Evolutionary conservation across 75 land plant species (phyloP), one percentile per base, ranked within the genome.

Genomic region (Azolla pinnata): DNA sequence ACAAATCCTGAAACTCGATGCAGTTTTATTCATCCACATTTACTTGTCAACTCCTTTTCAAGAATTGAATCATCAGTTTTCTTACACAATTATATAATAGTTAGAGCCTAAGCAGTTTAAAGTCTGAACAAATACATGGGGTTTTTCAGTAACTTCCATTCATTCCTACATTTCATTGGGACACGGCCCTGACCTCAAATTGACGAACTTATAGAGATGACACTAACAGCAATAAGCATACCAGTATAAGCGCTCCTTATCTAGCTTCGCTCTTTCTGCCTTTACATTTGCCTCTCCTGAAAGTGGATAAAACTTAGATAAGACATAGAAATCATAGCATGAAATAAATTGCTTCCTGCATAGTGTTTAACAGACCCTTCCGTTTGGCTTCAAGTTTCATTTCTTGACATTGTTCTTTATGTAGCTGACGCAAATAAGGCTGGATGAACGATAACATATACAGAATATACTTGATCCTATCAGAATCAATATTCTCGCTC

Each of bases 21-120:
- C 82, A 20, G 81, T 66, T 63, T 85, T 85, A 25, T 79, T 76
- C 63, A 76, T 72, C 84, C 82, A 81, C 25, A 81, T 85, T 72
- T 78, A 69, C 64, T 79, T 85, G 52, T 73, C 70, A 23, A 81
- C 88, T 76, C 42, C 67, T 64, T 16, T 81, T 52, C 12, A 59
- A 42, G 64, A 85, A 51, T 30, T 67, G 59, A 28, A 56, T 26
- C 27, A n/a, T 56, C 10, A 90, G 76, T 61, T 87, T 86, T 31
- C 87, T 82, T 44, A 80, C 81, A 67, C 65, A 59, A 25, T 67
- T 68, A 50, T 48, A 67, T 25, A 86, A 86, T 1, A 83, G 79
- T 28, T 90, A 89, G 14, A 82, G 82, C 56, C 86, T 74, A 55
- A 65, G 80, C 26, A 84, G 84, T 78, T 81, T 79, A 35, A 35